A percentile compares a stretch with the other conserved stretches of the same genome.
Conservation (phyloP, 495 filamentous ascomycete species). For the Aspergillus indologenus region DNA sequence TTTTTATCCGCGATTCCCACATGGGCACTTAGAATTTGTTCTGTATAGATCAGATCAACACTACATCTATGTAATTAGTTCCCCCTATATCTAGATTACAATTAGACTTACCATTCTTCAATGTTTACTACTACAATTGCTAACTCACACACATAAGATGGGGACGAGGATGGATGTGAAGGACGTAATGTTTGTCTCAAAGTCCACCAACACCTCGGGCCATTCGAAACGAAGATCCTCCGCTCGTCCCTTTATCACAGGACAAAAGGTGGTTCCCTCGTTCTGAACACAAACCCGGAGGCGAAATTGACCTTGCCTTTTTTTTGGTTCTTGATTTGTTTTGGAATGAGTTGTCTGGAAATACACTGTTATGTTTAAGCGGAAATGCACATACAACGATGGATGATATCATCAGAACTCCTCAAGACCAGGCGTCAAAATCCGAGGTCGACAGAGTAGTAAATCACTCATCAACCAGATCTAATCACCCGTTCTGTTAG, state of each 20-base stretch:
- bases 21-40: not conserved
- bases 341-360: too few species aligned
- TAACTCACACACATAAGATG: too few species aligned
- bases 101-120: too few species aligned
- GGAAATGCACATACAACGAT: not conserved
- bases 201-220: not conserved
- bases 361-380: too few species aligned
- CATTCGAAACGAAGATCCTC: not conserved
- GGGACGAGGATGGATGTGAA: too few species aligned
- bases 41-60: not conserved
- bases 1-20: too few species aligned
- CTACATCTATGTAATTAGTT: not conserved
- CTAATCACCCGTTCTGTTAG: not conserved
- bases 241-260: not conserved
- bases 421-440: not conserved
- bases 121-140: too few species aligned
- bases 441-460: not conserved
- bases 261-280: slow-evolving; percentile 6
- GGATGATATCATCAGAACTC: not conserved
- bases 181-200: too few species aligned
- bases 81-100: too few species aligned
- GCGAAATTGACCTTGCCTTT: not conserved
- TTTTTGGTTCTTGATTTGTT: too few species aligned
- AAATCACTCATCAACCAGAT: not conserved
- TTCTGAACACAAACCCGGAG: not conserved